Conservation (phyloP, 148 eudicot species). For the Rhododendron mucronatum region DNA sequence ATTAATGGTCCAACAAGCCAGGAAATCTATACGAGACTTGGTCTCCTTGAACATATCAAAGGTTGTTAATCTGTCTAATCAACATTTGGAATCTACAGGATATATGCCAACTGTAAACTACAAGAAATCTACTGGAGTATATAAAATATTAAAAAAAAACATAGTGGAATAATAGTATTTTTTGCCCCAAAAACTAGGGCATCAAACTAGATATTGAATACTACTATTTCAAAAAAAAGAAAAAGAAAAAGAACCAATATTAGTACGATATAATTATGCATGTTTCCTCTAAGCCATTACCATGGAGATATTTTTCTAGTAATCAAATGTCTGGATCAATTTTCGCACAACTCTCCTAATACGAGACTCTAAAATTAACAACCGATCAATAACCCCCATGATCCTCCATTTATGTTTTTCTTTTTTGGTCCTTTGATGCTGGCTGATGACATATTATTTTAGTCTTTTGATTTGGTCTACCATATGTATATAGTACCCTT, state of each 20-base stretch:
- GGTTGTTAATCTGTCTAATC: not conserved
- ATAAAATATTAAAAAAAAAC: not conserved
- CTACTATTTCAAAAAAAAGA: not conserved
- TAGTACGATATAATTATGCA: not conserved
- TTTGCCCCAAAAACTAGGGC: not conserved
- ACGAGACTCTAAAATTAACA: not conserved
- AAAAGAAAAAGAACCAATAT: too few relatives aligned
- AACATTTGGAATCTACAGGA: not conserved
- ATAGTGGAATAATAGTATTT: not conserved
- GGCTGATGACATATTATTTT: not conserved
- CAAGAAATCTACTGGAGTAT: not conserved
- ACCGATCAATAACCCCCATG: not conserved
- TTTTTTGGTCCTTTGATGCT: not conserved
- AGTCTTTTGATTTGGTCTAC: not conserved
- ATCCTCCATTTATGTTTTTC: not conserved
- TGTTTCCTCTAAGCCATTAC: not conserved
- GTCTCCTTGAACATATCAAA: not conserved
- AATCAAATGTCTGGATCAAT: not conserved
- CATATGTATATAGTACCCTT: not conserved
- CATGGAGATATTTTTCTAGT: not conserved
- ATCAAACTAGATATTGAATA: not conserved
- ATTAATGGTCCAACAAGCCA: not conserved
- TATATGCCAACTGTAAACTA: constrained; percentile 9
- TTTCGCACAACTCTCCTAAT: not conserved
- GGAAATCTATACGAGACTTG: not conserved